These are phyloP conservation scores for Arachis stenosperma DNA, from an alignment of 306 rosid species.

Conservation along the genomic window DNA sequence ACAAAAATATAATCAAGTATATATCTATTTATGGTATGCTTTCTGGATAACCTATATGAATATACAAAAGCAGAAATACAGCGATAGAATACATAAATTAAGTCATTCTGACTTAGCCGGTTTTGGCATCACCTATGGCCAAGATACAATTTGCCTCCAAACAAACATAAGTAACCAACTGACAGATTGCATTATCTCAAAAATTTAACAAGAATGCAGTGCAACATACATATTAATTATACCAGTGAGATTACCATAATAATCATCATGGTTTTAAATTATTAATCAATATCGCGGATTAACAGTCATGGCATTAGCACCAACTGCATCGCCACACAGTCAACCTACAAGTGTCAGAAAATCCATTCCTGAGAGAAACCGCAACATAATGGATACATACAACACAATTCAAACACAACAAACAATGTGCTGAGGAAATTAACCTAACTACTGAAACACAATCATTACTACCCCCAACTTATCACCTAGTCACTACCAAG, in stretches of 20 bases:
- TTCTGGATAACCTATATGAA: constrained; percentile 9
- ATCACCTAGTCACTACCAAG: constrained; percentile 12
- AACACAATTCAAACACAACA: constrained; percentile 16
- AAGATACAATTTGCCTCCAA: constrained; percentile 10
- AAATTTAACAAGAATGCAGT: constrained; percentile 25
- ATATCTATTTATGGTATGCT: background rate
- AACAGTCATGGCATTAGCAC: background rate
- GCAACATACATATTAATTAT: constrained; percentile 14
- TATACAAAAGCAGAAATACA: constrained; percentile 24
- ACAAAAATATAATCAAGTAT: constrained; percentile 19
- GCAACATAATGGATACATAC: background rate
- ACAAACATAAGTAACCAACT: background rate
- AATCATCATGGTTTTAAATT: constrained; percentile 20
- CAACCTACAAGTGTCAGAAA: background rate
- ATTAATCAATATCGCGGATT: background rate
- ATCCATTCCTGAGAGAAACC: background rate
- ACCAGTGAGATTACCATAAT: background rate
- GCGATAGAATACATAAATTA: constrained; percentile 12
- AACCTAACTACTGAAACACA: constrained; percentile 25
- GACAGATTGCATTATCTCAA: constrained; percentile 16
- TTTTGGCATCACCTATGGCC: background rate
- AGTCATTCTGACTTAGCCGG: constrained; percentile 13
- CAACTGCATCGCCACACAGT: background rate
- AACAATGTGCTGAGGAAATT: constrained; percentile 25
- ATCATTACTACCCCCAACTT: background rate